Evolutionary conservation across 2,329 filamentous ascomycete genomes (phyloP), one percentile per base, ranked within the genome.

Genomic region (Eurotiales sp.): DNA sequence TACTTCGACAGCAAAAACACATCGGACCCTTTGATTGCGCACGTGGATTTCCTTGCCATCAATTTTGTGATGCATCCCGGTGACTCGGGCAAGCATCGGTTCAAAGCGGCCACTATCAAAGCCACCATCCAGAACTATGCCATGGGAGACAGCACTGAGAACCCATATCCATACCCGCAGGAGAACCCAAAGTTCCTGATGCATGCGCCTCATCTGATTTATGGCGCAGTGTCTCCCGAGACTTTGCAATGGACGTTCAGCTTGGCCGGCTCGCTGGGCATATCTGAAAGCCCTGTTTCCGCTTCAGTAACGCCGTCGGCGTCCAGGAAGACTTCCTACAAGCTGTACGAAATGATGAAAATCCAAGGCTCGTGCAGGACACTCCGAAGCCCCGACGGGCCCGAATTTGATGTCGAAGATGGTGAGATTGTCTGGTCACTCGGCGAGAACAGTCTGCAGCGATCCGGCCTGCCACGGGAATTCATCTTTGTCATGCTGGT

Each of bases 401-500:
- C 56, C 4, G 57, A 66, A 8, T 72, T 67, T 46, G 70, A 73
- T 46, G 59, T 72, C 3, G 71, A 75, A 43, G 71, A 74, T 40
- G 73, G 67, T 2, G 71, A 74, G 55, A 65, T 77, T 8, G 69
- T 78, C 12, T 79, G 75, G 76, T 76, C 76, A 4, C 63, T 79
- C 1, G 73, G 76, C 49, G 76, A 79, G 48, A 79, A 78, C 51
- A 55, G 59, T 32, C 61, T 78, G 8, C 75, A 78, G 55, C 67
- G 70, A 21, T 75, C 73, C 4, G 76, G 76, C 2, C 59, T 79
- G 4, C 76, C 76, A 8, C 68, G 76, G 8, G 76, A 78, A 51
- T 77, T 78, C 45, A 77, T 76, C 2, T 78, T 78, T 56, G 74
- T 76, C 14, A 69, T 78, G 63, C 60, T 79, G 5, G 62, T 78